Base-by-base conservation (phyloP, 1,284 basidiomycete species). In the Singerocomus inundabilis region DNA sequence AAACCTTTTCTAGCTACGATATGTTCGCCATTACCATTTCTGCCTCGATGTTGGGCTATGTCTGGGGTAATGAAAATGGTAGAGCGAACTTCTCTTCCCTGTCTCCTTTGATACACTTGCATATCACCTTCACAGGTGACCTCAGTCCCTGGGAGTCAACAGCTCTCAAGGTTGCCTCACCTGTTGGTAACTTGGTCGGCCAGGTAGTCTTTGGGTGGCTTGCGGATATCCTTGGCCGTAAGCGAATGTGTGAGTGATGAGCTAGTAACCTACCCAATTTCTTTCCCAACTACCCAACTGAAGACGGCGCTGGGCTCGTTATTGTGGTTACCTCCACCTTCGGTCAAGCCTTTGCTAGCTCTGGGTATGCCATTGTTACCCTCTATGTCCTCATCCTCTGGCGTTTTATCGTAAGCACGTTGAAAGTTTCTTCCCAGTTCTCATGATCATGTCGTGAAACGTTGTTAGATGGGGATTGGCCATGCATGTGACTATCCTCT, bases 121-220 rank as follows among this genome's bases (percentile, higher is more conserved):
- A 49, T 28, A 24, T 38, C 15, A 2, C 16, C 21, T 31, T 55
- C 41, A 29, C 45, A 61, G 60, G 63, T 24, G 42, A 64, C 34
- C 60, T 61, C 49, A 56, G 24, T n/a, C 18, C 60, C 15, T 66
- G 63, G 60, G 37, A 60, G 21, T 61, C 57, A 24, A 62, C 61
- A 12, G 54, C 59, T 37, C 59, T 61, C 10, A 66, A 66, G 46
- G 54, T 62, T 36, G 60, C 63, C 13, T 81, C 78, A 0, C 82
- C 81, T 10, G 66, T 82, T 29, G 82, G 83, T 2, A 83, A 74
- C n/a, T 61, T 88, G 37, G 56, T 84, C 18, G 85, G 85, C 11
- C 79, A 81, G 56, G 52, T 83, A 30, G 32, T 76, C 25, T 82
- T 84, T 53, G 82, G 77, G 13, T 76, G 68, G 66, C 67, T 82